Evolutionary conservation across 2,329 filamentous ascomycete species (phyloP).

Genomic region (Botrytis squamosa): DNA sequence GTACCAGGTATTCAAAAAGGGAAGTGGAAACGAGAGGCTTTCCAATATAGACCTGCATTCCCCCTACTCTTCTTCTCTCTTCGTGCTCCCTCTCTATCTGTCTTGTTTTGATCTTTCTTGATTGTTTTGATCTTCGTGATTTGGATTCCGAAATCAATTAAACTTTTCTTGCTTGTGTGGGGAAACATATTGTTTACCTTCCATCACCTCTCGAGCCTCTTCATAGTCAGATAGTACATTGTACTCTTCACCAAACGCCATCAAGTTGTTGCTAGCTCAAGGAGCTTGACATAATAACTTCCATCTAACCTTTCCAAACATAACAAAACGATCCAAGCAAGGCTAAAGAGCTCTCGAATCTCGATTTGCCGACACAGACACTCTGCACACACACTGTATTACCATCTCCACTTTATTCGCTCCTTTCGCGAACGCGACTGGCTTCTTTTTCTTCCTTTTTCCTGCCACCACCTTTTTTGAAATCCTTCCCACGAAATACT

Average conservation of each 20-base stretch:
- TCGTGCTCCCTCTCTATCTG: neutral
- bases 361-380: neutral
- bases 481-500: neutral
- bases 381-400: neutral
- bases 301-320: neutral
- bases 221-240: neutral
- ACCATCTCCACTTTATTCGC: conserved; percentile 3
- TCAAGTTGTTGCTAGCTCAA: neutral
- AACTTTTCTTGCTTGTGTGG: neutral
- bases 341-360: neutral
- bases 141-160: neutral
- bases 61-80: neutral
- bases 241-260: neutral
- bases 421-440: conserved; percentile 13
- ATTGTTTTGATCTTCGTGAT: neutral
- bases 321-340: neutral
- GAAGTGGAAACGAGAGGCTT: neutral
- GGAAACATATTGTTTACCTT: neutral
- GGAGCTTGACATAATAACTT: neutral
- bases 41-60: conserved; percentile 15
- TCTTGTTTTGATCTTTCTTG: neutral
- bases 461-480: conserved; percentile 6
- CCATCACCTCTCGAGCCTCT: neutral
- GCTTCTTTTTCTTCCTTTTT: conserved; percentile 3
- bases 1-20: neutral